Evolutionary conservation across 192 early-diverging fungal genomes (phyloP), one percentile per base, ranked within the genome.

Genomic region (Coemansia sp.): DNA sequence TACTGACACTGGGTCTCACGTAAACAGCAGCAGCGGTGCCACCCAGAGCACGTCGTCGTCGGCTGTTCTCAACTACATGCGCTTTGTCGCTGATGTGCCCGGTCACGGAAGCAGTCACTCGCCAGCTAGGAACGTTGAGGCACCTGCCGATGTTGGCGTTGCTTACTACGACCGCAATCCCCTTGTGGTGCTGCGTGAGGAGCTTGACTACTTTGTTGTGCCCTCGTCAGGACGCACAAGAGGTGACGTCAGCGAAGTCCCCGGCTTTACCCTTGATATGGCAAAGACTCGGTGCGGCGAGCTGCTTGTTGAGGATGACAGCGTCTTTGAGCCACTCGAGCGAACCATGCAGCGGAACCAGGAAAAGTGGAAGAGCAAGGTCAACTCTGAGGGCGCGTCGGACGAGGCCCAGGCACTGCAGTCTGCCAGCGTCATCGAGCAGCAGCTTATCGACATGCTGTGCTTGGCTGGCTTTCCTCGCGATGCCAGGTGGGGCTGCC

Each of bases 401-500:
- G 75, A 76, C 59, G 75, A 83, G 26, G 71, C 80, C 0, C 72
- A 76, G 48, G 80, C 79, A 3, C 59, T 77, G 48, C 70, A 73
- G 60, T 71, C 69, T 1, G 74, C 74, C 37, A 76, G 73, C 28
- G 69, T 77, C 59, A 78, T 84, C 35, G 83, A 93, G 62, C 91
- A 90, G 70, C 91, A 93, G 82, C 81, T 93, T 26, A 91, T 93
- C 37, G 90, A 91, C 62, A 90, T 93, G 87, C 84, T 93, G 31
- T 91, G 90, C 65, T 82, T 90, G 43, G 88, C 89, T 39, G 91
- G 90, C 16, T 93, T 93, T 62, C 83, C 87, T 24, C 75, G 85
- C 37, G 82, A 88, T 34, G 89, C 89, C 43, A 74, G 84, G 38
- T 93, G 91, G 91, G 88, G 87, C 1, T 90, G 90, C 67, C 86